Evolutionary conservation across 2,329 filamentous ascomycete genomes (phyloP), one percentile per base, ranked within the genome.

Genomic region (Diaporthe sp.): DNA sequence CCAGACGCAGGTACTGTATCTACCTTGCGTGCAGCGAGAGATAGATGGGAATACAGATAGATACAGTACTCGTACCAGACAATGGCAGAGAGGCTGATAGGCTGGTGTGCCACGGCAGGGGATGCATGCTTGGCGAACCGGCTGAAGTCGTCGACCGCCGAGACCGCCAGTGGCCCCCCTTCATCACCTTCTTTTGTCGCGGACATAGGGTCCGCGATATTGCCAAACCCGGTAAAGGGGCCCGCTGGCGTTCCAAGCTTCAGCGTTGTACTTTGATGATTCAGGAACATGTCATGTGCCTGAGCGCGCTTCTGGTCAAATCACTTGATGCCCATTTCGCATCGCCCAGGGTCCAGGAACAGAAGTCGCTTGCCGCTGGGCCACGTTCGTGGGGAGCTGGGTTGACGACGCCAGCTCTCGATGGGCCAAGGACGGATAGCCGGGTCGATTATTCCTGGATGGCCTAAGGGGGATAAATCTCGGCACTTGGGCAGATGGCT

Each of bases 201-300:
- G 71, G 71, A 73, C 71, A 73, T 65, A 73, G 58, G 71, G 71
- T 73, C 71, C 71, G 71, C 71, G 61, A 34, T 57, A 73, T 73
- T 73, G 31, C 71, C 71, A 46, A 73, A 73, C 71, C 46, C 31
- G 71, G 71, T 55, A 73, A 73, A 34, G 61, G 71, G 49, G 8
- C 49, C 55, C 34, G 34, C 6, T n/a, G 44, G 34, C 25, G 31
- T 55, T 15, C 58, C 71, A 57, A 55, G 51, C 58, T 46, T 73
- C 46, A 73, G 58, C 55, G 34, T 55, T 55, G 71, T 53, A 22
- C 15, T 42, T n/a, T 62, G 55, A 61, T 51, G 49, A 55, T 57
- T 73, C 51, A 61, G 58, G 49, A 31, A 42, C 58, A 65, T 34
- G 51, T 73, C 71, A 73, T 46, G 58, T 73, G 34, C 39, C 22